Base-by-base conservation (phyloP, 2,329 filamentous ascomycete species). In the Trichophyton equinum region DNA sequence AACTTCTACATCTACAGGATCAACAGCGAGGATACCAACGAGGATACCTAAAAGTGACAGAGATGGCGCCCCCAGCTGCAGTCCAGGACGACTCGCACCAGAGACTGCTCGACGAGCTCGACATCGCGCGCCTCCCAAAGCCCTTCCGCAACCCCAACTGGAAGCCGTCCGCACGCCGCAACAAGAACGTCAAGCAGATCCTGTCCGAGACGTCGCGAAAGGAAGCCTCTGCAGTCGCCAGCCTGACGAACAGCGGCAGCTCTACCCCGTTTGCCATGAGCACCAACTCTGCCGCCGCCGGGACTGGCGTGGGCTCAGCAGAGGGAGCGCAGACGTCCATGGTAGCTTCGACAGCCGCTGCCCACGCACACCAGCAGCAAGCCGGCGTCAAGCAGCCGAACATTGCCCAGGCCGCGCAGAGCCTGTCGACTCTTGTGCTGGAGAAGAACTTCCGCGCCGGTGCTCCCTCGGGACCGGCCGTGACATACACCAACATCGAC, bases 171-270 rank as follows among this genome's bases (percentile, higher is more conserved):
- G 87, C 91, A 74, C 91, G 94, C 58, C 89, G 94, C 75, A 99
- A 99, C 83, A 99, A 99, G 80, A 97, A 96, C 75, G 86, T 97
- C 75, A 97, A 97, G 76, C 89, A 95, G 68, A 94, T 99, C 64
- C 81, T 99, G 63, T 88, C 90, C 62, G 94, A 99, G 69, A 89
- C 88, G 11, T 84, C 88, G 22, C 87, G 90, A 67, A 89, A 88
- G 71, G 92, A 97, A 78, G 89, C 90, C n/a, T 95, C 91, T 2
- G 81, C 89, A 40, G 80, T 91, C 70, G 89, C 87, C 15, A 96
- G 89, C 0, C 87, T 89, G 71, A 86, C 87, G 70, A 88, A 89
- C 72, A 91, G 87, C 70, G 91, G 91, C 66, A 81, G 84, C 59
- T 89, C 82, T 5, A 95, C 91, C 0, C 87, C 88, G 65, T 64